phyloP scores from a whole-genome alignment of 352 stramenopile species.

The Phytophthora tubulina region DNA sequence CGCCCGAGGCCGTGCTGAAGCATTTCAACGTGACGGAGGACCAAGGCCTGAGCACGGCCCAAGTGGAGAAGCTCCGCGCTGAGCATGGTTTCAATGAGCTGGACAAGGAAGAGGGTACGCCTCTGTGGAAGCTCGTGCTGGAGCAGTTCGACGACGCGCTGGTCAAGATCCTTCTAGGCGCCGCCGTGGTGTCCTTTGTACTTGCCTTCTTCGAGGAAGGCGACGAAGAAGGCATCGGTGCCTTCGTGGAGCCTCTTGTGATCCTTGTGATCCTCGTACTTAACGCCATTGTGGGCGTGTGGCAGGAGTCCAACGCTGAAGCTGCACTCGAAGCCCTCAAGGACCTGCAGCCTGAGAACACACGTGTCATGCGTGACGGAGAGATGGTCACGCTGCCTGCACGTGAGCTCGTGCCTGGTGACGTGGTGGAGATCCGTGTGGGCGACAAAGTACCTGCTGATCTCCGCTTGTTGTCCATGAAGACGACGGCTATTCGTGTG shows the following conservation, averaged over 20 bases:
- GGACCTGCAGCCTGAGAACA: conserved; percentile 94
- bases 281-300: conserved; percentile 97
- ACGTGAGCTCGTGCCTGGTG: conserved; percentile 95
- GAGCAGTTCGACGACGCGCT: conserved; percentile 99
- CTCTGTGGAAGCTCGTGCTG: conserved; percentile 95
- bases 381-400: conserved; percentile 88
- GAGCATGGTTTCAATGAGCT: conserved; percentile 89
- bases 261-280: conserved; percentile 98
- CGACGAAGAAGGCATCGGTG: conserved; percentile 84
- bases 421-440: conserved; percentile 97
- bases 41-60: conserved; percentile 56
- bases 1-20: conserved; percentile 75
- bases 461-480: conserved; percentile 94
- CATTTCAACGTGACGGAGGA: conserved; percentile 80
- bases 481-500: conserved; percentile 94
- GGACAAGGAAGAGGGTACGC: conserved; percentile 90
- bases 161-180: conserved; percentile 98
- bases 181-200: conserved; percentile 94
- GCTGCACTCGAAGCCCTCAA: conserved; percentile 96
- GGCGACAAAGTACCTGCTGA: conserved; percentile 98
- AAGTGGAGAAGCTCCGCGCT: conserved; percentile 67
- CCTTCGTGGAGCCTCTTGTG: conserved; percentile 97
- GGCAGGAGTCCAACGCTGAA: conserved; percentile 95
- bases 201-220: conserved; percentile 94
- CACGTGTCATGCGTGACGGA: conserved; percentile 89